phyloP scores from a whole-genome alignment of 768 basidiomycete genomes.

The Amanita pseudoporphyria region DNA sequence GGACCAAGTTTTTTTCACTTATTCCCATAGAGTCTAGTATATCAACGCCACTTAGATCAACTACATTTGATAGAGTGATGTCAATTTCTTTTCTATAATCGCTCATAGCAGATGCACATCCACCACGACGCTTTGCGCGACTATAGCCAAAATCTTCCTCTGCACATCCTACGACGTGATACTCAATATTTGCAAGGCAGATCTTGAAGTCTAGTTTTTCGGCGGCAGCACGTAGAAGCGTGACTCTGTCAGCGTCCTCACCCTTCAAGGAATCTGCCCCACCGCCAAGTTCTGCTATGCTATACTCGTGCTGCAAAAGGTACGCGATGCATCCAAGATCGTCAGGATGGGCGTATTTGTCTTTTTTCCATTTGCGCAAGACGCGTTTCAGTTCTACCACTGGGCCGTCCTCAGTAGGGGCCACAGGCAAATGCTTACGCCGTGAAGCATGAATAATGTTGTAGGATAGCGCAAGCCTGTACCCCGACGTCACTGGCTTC shows the following conservation, averaged over 20 bases:
- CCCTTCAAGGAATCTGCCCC: slow-evolving; percentile 21
- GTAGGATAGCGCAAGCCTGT: slow-evolving; percentile 29
- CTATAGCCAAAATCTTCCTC: slow-evolving; percentile 5
- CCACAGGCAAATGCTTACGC: slow-evolving; percentile 9
- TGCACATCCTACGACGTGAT: slow-evolving; percentile 5
- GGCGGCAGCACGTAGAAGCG: slow-evolving; percentile 16
- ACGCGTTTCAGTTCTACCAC: slow-evolving; percentile 15
- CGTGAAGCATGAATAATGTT: slow-evolving; percentile 25
- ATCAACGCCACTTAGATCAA: slow-evolving; percentile 22
- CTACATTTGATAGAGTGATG: slow-evolving; percentile 11
- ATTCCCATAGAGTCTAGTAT: slow-evolving; percentile 15
- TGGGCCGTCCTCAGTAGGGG: slow-evolving; percentile 10
- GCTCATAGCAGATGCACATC: too few relatives aligned
- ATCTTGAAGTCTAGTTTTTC: slow-evolving; percentile 19
- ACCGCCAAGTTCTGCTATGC: slow-evolving; percentile 4
- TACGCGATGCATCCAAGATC: slow-evolving; percentile 6
- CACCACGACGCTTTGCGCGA: slow-evolving; percentile 9
- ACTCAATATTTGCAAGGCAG: slow-evolving; percentile 20
- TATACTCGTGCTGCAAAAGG: slow-evolving; percentile 15
- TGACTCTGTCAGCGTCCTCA: slow-evolving; percentile 21
- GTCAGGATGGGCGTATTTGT: background rate
- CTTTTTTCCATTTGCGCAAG: slow-evolving; percentile 19
- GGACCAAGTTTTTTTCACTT: slow-evolving; percentile 20
- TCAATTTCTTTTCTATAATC: too few relatives aligned
- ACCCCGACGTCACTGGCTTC: slow-evolving; percentile 28